Conservation (phyloP, 805 yeast species). For the Millerozyma acaciae region DNA sequence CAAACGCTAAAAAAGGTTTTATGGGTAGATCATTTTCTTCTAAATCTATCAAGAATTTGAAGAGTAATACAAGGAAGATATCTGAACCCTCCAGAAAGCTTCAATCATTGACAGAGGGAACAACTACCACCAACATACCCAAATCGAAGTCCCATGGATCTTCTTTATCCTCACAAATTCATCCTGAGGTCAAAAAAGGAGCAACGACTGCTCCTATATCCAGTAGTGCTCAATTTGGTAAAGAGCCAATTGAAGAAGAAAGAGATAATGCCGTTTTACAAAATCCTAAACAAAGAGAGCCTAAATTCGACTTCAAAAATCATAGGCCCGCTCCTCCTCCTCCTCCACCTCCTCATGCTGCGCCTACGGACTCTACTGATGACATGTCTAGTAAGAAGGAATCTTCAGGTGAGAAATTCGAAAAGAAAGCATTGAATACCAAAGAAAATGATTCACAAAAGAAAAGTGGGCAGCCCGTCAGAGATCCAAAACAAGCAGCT, state of each 20-base stretch:
- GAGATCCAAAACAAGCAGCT: constrained; percentile 53
- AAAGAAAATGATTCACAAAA: constrained; percentile 1
- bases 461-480: constrained; percentile 31
- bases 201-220: constrained; percentile 38
- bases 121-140: constrained; percentile 21
- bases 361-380: constrained; percentile 4
- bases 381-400: constrained; percentile 6
- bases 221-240: constrained; percentile 25
- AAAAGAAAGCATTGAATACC: constrained; percentile 7
- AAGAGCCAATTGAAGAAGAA: constrained; percentile 5
- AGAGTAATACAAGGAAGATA: constrained; percentile 21
- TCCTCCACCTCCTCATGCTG: constrained; percentile 17
- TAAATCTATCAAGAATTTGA: constrained; percentile 32
- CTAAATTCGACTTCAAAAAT: constrained; percentile 22
- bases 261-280: background rate
- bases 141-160: constrained; percentile 40
- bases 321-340: constrained; percentile 45
- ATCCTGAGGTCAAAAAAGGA: constrained; percentile 14
- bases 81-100: constrained; percentile 13
- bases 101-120: constrained; percentile 8
- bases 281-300: constrained; percentile 18
- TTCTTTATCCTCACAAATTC: constrained; percentile 29
- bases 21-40: constrained; percentile 36
- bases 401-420: constrained; percentile 13
- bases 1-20: constrained; percentile 13